phyloP scores from a whole-genome alignment of 768 basidiomycete species.

The Serendipita vermifera region DNA sequence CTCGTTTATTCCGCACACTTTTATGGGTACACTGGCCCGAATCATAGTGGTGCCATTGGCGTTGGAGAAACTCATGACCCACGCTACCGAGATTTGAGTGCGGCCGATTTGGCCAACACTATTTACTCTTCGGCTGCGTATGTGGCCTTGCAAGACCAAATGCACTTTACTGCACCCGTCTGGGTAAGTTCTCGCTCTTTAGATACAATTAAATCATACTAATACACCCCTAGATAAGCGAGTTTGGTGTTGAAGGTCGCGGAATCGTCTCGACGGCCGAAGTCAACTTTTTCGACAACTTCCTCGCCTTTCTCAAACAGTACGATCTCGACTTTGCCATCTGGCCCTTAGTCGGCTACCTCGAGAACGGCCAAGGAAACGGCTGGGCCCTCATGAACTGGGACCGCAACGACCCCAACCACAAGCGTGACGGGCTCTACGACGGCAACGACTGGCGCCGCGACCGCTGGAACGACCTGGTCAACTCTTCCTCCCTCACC shows the following conservation, averaged over 20 bases:
- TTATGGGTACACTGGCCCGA: slow-evolving; percentile 12
- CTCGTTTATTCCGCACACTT: slow-evolving; percentile 13
- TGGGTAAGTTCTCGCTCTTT: neutral
- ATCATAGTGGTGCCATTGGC: slow-evolving; percentile 10
- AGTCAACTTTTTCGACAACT: slow-evolving; percentile 9
- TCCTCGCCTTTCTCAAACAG: neutral
- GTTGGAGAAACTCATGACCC: slow-evolving; percentile 11
- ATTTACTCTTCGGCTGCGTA: neutral
- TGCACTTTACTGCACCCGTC: slow-evolving; percentile 5
- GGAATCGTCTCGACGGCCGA: neutral
- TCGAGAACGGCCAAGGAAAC: slow-evolving; percentile 7
- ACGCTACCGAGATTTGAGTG: slow-evolving; percentile 9
- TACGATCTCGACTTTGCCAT: slow-evolving; percentile 12
- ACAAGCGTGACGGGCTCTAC: neutral
- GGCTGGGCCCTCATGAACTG: slow-evolving; percentile 10
- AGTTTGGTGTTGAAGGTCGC: slow-evolving; percentile 3
- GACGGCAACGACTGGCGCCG: slow-evolving; percentile 12
- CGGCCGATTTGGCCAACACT: neutral
- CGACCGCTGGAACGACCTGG: neutral
- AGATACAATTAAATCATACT: neutral
- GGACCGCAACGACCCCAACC: neutral
- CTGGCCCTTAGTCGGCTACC: slow-evolving; percentile 12
- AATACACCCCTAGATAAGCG: slow-evolving; percentile 1
- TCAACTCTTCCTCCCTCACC: neutral
- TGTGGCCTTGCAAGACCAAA: neutral